These are phyloP conservation scores for Eutrema heterophyllum DNA, from an alignment of 345 rosid species.

Conservation along the genomic window DNA sequence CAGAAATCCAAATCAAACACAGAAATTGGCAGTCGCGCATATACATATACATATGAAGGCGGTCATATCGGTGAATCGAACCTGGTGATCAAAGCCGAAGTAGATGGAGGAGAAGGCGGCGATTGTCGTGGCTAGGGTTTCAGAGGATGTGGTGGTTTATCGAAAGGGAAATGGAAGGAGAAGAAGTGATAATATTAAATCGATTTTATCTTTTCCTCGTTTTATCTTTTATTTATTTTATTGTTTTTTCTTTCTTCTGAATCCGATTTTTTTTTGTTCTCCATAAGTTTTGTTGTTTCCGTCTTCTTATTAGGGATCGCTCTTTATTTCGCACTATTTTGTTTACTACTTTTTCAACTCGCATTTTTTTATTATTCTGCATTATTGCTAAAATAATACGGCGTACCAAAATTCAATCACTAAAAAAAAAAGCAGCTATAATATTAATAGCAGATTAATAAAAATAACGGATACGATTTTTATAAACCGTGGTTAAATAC, in stretches of 20 bases:
- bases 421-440: neutral
- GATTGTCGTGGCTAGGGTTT: conserved; percentile 22
- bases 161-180: neutral
- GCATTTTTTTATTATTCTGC: neutral
- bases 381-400: neutral
- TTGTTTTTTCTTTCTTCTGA: neutral
- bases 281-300: conserved; percentile 20
- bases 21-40: neutral
- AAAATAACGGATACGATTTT: neutral
- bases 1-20: neutral
- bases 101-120: conserved; percentile 6
- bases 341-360: neutral
- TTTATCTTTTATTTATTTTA: neutral
- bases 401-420: neutral
- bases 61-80: neutral
- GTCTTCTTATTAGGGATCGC: neutral
- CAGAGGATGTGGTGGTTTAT: conserved; percentile 21
- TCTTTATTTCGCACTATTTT: neutral
- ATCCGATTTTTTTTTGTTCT: conserved; percentile 5
- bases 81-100: neutral
- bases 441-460: neutral
- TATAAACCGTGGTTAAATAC: neutral
- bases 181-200: neutral
- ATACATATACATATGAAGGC: neutral
- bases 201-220: neutral